phyloP scores from a whole-genome alignment of 768 basidiomycete genomes.

The Leccinum incarnatum region DNA sequence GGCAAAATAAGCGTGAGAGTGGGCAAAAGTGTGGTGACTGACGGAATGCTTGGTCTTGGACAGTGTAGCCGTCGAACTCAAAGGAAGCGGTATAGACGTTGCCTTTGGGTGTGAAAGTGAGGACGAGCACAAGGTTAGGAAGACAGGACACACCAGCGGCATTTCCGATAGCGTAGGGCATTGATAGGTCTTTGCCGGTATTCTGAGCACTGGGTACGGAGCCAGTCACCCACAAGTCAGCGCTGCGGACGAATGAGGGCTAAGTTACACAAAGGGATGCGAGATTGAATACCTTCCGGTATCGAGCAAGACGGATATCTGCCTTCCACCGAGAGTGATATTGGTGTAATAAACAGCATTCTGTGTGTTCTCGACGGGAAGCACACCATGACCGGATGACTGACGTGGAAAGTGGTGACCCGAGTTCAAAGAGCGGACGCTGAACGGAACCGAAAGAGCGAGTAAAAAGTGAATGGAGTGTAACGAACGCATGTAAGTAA shows the following conservation, averaged over 20 bases:
- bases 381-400: constrained; percentile 21
- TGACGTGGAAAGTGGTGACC: constrained; percentile 21
- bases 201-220: constrained; percentile 49
- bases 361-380: constrained; percentile 59
- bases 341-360: constrained; percentile 75
- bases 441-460: constrained; percentile 35
- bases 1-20: not conserved
- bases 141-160: constrained; percentile 47
- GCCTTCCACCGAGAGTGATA: constrained; percentile 60
- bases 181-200: constrained; percentile 51
- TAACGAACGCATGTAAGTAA: constrained; percentile 23
- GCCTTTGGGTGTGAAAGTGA: constrained; percentile 37
- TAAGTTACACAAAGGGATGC: not conserved
- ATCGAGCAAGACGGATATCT: constrained; percentile 64
- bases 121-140: not conserved
- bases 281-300: constrained; percentile 61
- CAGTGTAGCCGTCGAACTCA: constrained; percentile 53
- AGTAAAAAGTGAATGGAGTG: constrained; percentile 24
- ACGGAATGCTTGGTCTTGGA: constrained; percentile 69
- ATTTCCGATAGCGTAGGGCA: constrained; percentile 68
- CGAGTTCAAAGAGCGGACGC: constrained; percentile 15
- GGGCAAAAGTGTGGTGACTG: constrained; percentile 22
- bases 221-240: constrained; percentile 71
- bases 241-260: constrained; percentile 38
- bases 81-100: constrained; percentile 52